Base-by-base conservation (phyloP, 352 stramenopile genomes). In the Phytophthora rubi region DNA sequence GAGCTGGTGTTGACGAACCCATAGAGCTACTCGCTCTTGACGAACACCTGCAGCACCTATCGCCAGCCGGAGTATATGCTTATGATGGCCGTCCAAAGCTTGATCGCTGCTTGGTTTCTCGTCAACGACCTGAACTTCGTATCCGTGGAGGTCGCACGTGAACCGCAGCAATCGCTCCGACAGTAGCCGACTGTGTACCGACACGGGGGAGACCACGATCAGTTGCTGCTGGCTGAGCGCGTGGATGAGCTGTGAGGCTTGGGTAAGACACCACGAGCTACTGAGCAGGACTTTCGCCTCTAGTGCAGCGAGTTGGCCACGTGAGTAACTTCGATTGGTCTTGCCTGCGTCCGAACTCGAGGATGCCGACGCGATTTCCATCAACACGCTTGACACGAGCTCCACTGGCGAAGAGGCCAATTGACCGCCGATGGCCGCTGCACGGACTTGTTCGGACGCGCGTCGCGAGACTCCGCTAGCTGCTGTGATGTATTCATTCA, bases 1-100 rank as follows among this genome's bases (percentile, higher is more conserved):
- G 23, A 76, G 3, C n/a, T 77, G 54, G 6, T 26, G 15, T 18
- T 65, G 53, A 30, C 56, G 66, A 42, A 85, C 47, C 74, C 68
- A 86, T 3, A 86, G 53, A 6, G 77, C 75, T 1, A 77, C 66
- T 9, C 75, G 76, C 49, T 86, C 65, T 54, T 82, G 76, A 32
- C 72, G 66, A 2, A 83, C 69, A 15, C 68, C 77, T 13, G 67
- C 75, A 21, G 63, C 52, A 1, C 63, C 53, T 7, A 86, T 54
- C 30, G 55, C 59, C 35, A 26, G 4, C 0, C 30, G 65, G 33
- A 73, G 21, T 6, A 56, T 21, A 16, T 57, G 18, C 9, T 47
- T 53, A n/a, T 62, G 44, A 13, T 60, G 12, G 4, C 53, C 42
- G 3, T 2, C 7, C 15, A 71, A 21, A 7, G 51, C 44, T 52